phyloP scores from a whole-genome alignment of 208 protist species.

The Kentomonas sorsogonicus region DNA sequence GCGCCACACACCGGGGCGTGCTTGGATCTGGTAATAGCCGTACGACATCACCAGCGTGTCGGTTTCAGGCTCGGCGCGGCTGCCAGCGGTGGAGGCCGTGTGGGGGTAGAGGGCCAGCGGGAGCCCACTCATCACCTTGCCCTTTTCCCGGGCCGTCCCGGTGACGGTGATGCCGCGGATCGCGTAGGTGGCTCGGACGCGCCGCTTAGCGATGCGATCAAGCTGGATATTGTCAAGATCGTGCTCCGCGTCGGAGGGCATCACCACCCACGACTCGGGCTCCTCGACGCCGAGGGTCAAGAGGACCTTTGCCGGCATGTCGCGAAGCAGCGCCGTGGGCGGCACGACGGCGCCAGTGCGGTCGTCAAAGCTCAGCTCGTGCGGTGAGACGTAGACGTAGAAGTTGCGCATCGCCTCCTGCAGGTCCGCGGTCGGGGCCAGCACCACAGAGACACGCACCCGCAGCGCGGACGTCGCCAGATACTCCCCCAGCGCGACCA shows the following conservation, averaged over 20 bases:
- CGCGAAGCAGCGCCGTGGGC: conserved; percentile 45
- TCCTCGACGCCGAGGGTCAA: conserved; percentile 86
- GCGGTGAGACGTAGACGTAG: conserved; percentile 85
- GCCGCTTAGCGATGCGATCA: conserved; percentile 36
- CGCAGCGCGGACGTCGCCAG: conserved; percentile 34
- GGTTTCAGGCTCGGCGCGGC: conserved; percentile 7
- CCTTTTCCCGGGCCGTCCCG: conserved; percentile 37
- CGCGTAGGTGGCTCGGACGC: conserved; percentile 78
- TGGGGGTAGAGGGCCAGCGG: conserved; percentile 68
- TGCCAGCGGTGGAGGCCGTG: not conserved
- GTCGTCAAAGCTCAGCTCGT: conserved; percentile 63
- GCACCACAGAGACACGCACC: conserved; percentile 50
- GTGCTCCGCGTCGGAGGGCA: conserved; percentile 58
- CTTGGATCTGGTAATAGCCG: conserved; percentile 97
- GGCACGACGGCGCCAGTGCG: conserved; percentile 39
- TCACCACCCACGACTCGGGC: conserved; percentile 87
- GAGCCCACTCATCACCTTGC: conserved; percentile 48
- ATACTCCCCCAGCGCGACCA: conserved; percentile 76
- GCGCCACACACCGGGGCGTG: conserved; percentile 82
- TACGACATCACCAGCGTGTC: conserved; percentile 97
- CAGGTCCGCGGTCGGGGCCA: conserved; percentile 62
- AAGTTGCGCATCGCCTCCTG: conserved; percentile 85
- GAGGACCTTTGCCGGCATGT: conserved; percentile 40
- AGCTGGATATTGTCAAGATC: conserved; percentile 97
- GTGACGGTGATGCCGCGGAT: conserved; percentile 89